These are phyloP conservation scores for Zychaea mexicana DNA, from an alignment of 371 early-diverging fungal species.

Conservation along the genomic window DNA sequence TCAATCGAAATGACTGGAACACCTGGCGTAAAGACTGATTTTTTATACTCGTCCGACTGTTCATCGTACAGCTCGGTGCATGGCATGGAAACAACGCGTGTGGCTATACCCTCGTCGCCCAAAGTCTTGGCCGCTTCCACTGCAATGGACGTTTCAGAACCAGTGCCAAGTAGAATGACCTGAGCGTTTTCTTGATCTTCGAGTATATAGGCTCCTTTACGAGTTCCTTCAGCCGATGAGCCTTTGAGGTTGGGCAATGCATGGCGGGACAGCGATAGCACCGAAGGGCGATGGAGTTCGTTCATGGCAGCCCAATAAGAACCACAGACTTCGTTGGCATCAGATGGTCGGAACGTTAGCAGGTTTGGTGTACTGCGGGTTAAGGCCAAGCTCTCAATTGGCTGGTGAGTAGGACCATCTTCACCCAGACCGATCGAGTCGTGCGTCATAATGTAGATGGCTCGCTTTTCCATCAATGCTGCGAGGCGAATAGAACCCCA, in stretches of 20 bases:
- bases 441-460: slow-evolving; percentile 98
- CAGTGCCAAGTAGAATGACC: slow-evolving; percentile 90
- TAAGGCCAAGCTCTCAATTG: slow-evolving; percentile 94
- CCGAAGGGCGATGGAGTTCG: slow-evolving; percentile 75
- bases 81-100: slow-evolving; percentile 93
- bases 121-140: slow-evolving; percentile 83
- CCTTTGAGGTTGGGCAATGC: slow-evolving; percentile 90
- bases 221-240: slow-evolving; percentile 74
- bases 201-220: slow-evolving; percentile 81
- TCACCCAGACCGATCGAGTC: slow-evolving; percentile 99
- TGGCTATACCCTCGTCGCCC: slow-evolving; percentile 47
- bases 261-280: slow-evolving; percentile 94
- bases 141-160: slow-evolving; percentile 92
- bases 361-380: slow-evolving; percentile 95
- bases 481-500: slow-evolving; percentile 91
- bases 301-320: slow-evolving; percentile 84
- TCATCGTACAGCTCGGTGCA: slow-evolving; percentile 90
- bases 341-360: slow-evolving; percentile 90
- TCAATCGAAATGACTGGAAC: slow-evolving; percentile 88
- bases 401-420: slow-evolving; percentile 99
- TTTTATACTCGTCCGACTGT: slow-evolving; percentile 81
- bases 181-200: slow-evolving; percentile 54
- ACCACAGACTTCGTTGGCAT: slow-evolving; percentile 95
- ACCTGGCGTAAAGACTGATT: slow-evolving; percentile 75
- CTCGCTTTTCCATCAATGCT: slow-evolving; percentile 86